Conservation (phyloP, 805 yeast species). For the Saturnispora sekii region DNA sequence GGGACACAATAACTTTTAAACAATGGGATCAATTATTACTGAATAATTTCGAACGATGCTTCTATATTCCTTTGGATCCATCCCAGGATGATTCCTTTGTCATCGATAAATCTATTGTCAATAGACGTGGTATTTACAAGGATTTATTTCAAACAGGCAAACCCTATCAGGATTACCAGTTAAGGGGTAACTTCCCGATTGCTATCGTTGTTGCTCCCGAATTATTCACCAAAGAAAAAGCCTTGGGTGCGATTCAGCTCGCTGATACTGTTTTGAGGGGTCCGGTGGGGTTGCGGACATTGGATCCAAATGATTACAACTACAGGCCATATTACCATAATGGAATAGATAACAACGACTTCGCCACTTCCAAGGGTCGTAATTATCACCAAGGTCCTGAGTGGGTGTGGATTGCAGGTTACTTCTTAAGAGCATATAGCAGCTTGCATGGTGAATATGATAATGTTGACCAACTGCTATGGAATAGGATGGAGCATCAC, state of each 20-base stretch:
- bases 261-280: conserved; percentile 78
- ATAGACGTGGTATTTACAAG: conserved; percentile 91
- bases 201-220: conserved; percentile 96
- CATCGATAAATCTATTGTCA: conserved; percentile 55
- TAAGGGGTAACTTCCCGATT: conserved; percentile 85
- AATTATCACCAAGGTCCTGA: conserved; percentile 99
- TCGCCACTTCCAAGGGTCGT: conserved; percentile 89
- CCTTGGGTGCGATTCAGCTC: conserved; percentile 50
- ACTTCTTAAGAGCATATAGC: conserved; percentile 70
- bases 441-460: conserved; percentile 28
- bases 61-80: conserved; percentile 61
- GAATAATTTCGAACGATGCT: conserved; percentile 69
- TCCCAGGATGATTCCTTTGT: conserved; percentile 51
- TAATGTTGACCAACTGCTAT: conserved; percentile 30
- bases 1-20: conserved; percentile 42
- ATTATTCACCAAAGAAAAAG: conserved; percentile 54
- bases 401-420: conserved; percentile 93
- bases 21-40: conserved; percentile 69
- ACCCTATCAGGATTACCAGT: conserved; percentile 86
- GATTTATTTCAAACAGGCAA: conserved; percentile 76
- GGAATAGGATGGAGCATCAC: conserved; percentile 53
- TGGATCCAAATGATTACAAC: conserved; percentile 88
- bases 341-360: conserved; percentile 71
- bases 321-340: conserved; percentile 86
- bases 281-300: conserved; percentile 82